Conservation (phyloP, 495 filamentous ascomycete species). For the Symbiotaphrina buchneri region DNA sequence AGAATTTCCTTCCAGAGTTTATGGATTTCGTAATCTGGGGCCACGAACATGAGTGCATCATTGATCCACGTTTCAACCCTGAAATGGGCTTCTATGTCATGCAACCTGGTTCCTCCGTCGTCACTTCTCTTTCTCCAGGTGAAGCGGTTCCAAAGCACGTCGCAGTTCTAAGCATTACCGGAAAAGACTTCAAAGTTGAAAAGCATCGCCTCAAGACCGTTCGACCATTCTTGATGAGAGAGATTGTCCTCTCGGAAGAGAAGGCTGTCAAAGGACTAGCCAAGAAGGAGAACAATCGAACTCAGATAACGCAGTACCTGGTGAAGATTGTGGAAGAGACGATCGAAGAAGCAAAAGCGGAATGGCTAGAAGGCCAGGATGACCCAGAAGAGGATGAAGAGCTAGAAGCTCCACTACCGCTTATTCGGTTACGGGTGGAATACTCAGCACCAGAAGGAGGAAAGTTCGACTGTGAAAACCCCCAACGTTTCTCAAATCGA, state of each 20-base stretch:
- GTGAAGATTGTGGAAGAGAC: slow-evolving; percentile 58
- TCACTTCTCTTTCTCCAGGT: slow-evolving; percentile 73
- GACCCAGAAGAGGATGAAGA: slow-evolving; percentile 28
- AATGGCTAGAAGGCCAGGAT: slow-evolving; percentile 57
- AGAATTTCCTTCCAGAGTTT: slow-evolving; percentile 84
- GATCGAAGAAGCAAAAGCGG: slow-evolving; percentile 60
- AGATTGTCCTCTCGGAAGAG: slow-evolving; percentile 58
- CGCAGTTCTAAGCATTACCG: slow-evolving; percentile 62
- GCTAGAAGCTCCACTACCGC: slow-evolving; percentile 39
- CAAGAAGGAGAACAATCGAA: slow-evolving; percentile 60
- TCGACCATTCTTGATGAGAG: slow-evolving; percentile 70
- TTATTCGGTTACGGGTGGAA: slow-evolving; percentile 80
- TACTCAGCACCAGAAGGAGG: slow-evolving; percentile 73
- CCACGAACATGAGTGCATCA: slow-evolving; percentile 92
- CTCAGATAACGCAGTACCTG: slow-evolving; percentile 54
- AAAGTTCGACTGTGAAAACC: slow-evolving; percentile 80
- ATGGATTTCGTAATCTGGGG: slow-evolving; percentile 89
- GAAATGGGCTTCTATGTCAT: slow-evolving; percentile 88
- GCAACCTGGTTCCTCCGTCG: slow-evolving; percentile 90
- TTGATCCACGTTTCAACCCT: slow-evolving; percentile 58
- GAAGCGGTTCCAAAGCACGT: slow-evolving; percentile 88
- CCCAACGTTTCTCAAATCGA: slow-evolving; percentile 87
- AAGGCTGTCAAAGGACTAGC: slow-evolving; percentile 53
- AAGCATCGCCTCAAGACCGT: slow-evolving; percentile 70
- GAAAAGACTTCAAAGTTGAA: slow-evolving; percentile 61